These are phyloP conservation scores for Nicotiana benthamiana DNA, from an alignment of 257 asterid genomes.

Conservation along the genomic window DNA sequence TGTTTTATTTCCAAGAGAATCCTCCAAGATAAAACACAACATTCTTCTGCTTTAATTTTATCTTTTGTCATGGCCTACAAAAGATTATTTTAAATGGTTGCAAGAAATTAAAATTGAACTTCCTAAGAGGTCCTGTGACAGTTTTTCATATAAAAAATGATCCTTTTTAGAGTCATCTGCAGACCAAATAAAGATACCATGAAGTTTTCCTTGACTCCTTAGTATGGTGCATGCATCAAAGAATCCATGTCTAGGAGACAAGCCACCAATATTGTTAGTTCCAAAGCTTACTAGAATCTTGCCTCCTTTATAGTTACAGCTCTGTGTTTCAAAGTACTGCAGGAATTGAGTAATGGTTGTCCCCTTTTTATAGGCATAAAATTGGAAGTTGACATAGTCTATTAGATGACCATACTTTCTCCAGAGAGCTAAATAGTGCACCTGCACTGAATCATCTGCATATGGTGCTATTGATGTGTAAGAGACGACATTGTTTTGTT, in stretches of 20 bases:
- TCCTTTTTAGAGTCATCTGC: constrained; percentile 69
- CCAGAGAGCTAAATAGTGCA: constrained; percentile 61
- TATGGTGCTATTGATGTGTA: constrained; percentile 67
- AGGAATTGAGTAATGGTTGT: constrained; percentile 52
- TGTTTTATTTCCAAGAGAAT: neutral
- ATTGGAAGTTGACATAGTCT: constrained; percentile 68
- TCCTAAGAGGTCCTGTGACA: constrained; percentile 50
- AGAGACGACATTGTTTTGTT: constrained; percentile 38
- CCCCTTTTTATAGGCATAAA: constrained; percentile 46
- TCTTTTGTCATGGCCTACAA: constrained; percentile 1
- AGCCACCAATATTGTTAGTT: constrained; percentile 59
- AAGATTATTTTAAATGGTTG: neutral
- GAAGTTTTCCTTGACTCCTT: constrained; percentile 46
- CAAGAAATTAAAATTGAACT: constrained; percentile 6
- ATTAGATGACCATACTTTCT: constrained; percentile 44
- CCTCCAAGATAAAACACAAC: neutral
- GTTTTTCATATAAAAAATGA: constrained; percentile 40
- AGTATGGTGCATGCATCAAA: constrained; percentile 48
- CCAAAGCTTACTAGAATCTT: constrained; percentile 51
- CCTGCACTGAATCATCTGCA: constrained; percentile 34
- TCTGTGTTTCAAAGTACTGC: constrained; percentile 46
- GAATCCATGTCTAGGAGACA: constrained; percentile 54
- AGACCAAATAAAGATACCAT: constrained; percentile 75
- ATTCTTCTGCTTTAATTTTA: neutral
- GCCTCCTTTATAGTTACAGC: constrained; percentile 43